Base-by-base conservation (phyloP, 345 rosid species). In the Boechera stricta region DNA sequence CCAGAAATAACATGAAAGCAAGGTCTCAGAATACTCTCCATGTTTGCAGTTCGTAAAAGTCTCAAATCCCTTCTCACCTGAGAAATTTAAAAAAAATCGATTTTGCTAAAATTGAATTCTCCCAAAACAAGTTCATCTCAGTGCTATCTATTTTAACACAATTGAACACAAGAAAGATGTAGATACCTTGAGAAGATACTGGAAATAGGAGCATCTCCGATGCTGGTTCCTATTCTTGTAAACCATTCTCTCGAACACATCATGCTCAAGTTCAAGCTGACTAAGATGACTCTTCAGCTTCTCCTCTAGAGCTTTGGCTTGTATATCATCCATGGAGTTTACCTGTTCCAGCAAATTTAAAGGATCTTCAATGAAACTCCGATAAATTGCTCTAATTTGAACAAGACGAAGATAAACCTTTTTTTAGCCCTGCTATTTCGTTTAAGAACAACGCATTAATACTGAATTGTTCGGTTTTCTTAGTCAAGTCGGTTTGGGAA, bases 21-120 rank as follows among this genome's bases (percentile, higher is more conserved):
- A n/a, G 86, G 81, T 76, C 39, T 80, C 63, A 90, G 24, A 64
- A 89, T 67, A 75, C 84, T 91, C 71, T 81, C 86, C 82, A 90
- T 80, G 79, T 89, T 87, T 52, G 84, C 82, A 67, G 90, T 85
- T 75, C 84, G 82, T 77, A 95, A 80, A 73, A 92, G 88, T 80
- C 90, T 91, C 85, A 89, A 69, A 69, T 89, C 98, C 77, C 98
- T 87, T 71, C 97, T 89, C 76, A 92, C 98, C 98, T 92, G 71
- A 64, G 7, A 62, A 65, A 64, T 60, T 21, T 49, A 64, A 72
- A 52, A 42, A 66, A 66, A 31, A 18, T 0, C 56, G 9, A 65
- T 28, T 13, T 13, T 6, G 36, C 10, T 8, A 7, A 24, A 5
- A 51, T 13, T 41, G 18, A 57, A 32, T 26, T 44, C 33, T 39